Evolutionary conservation across 2,329 filamentous ascomycete genomes (phyloP), one percentile per base, ranked within the genome.

Genomic region (Atkinsonella texensis): DNA sequence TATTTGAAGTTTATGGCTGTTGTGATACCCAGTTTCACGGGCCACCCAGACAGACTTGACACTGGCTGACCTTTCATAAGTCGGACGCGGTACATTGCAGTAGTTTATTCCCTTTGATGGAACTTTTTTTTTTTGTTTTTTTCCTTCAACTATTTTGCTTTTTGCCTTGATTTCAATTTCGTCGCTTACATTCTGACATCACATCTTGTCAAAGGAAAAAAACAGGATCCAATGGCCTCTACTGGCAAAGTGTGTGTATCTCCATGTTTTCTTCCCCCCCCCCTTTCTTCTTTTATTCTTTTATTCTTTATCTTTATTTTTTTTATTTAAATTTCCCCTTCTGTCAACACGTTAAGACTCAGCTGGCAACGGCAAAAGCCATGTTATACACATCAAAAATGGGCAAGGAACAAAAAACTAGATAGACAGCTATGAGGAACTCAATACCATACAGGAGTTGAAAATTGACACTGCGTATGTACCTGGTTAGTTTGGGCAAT

Each of bases 331-430:
- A n/a, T 23, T 32, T 39, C 9, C 10, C n/a, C 10, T 20, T 42
- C 17, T 5, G 18, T 23, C 28, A 28, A 28, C 28, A 38, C 7
- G 8, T 18, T 23, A 50, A 50, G 49, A 50, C 20, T 31, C 2
- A 31, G 49, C 49, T 35, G 49, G 49, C 49, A 50, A 46, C 42
- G 49, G 49, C 49, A 41, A 50, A 12, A 12, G 15, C 35, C 49
- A 39, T n/a, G 23, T 39, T 13, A 46, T 44, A 41, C 39, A 41
- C 7, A 4, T n/a, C 42, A 5, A 44, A 28, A 46, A 20, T 9
- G 43, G 23, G 41, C 18, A 28, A 43, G 20, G 11, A 12, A 11
- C 17, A 23, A 6, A 11, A 12, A 1, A 20, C 35, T 38, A 38
- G 8, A 38, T 38, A 38, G 35, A 38, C 35, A 12, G 35, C 35